These are phyloP conservation scores for Sclerotinia minor DNA, from an alignment of 2,329 filamentous ascomycete genomes.

Conservation along the genomic window DNA sequence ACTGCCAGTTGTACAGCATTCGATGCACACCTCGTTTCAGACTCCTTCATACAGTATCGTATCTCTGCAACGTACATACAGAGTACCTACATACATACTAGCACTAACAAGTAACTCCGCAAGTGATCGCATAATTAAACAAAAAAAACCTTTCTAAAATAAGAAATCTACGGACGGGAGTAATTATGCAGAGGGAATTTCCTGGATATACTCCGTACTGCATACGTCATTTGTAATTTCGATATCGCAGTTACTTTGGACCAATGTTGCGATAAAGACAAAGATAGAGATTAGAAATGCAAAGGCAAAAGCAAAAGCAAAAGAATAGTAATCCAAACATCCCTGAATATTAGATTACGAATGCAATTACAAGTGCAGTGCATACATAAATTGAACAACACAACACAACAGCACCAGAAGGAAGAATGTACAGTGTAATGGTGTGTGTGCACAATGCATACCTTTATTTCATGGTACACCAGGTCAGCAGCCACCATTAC, in stretches of 20 bases:
- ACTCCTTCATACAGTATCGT: neutral
- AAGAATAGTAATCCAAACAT: constrained; percentile 16
- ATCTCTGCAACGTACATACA: neutral
- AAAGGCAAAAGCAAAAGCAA: neutral
- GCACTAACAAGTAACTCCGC: too few species aligned
- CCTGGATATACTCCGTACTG: neutral
- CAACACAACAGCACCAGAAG: neutral
- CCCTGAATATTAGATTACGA: neutral
- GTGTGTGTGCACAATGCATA: constrained; percentile 11
- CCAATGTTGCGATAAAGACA: neutral
- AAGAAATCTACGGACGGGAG: neutral
- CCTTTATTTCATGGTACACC: neutral
- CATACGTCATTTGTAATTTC: constrained; percentile 9
- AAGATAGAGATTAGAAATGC: neutral
- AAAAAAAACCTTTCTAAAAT: neutral
- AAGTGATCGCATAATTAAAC: neutral
- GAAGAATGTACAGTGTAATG: neutral
- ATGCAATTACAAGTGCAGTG: neutral
- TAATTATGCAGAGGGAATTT: neutral
- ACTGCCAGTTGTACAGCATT: constrained; percentile 13
- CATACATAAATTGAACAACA: constrained; percentile 5
- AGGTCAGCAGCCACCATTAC: constrained; percentile 11
- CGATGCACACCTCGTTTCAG: constrained; percentile 1
- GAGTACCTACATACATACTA: neutral
- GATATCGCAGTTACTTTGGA: neutral